Conservation (phyloP, 176 grass and related monocot species). For the Rhipidocladum racemiflorum region DNA sequence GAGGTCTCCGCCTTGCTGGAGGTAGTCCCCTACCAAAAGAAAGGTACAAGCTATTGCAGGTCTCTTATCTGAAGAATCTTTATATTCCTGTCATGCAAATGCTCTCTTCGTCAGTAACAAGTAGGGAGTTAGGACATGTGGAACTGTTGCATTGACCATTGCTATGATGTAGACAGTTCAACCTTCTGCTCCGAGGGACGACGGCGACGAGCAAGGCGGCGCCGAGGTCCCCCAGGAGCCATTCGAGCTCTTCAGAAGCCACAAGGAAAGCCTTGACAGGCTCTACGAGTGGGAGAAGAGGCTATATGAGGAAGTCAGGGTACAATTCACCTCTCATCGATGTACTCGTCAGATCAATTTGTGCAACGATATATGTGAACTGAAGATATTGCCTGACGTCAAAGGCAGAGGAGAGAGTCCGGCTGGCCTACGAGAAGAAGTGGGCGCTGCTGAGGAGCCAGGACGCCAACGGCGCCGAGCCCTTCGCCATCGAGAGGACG, state of each 20-base stretch:
- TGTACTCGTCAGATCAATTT: not conserved
- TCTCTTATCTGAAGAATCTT: not conserved
- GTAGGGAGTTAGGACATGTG: not conserved
- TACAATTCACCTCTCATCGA: conserved; percentile 1
- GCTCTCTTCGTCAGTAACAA: not conserved
- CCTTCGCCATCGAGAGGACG: conserved; percentile 64
- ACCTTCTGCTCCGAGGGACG: conserved; percentile 20
- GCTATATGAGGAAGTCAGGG: conserved; percentile 86
- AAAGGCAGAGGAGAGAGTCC: conserved; percentile 64
- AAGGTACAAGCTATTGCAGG: conserved; percentile 22
- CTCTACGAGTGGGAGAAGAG: conserved; percentile 93
- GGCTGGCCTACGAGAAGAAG: conserved; percentile 81
- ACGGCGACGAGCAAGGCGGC: conserved; percentile 30
- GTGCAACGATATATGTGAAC: not conserved
- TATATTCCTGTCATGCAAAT: not conserved
- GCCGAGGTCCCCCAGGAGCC: conserved; percentile 53
- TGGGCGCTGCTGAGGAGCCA: conserved; percentile 62
- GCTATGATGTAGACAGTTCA: conserved; percentile 40
- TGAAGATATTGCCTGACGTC: not conserved
- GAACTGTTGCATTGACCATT: conserved; percentile 12
- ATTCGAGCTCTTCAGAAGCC: conserved; percentile 73
- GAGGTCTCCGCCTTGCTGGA: conserved; percentile 70
- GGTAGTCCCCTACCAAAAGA: conserved; percentile 46
- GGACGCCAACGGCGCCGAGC: conserved; percentile 73
- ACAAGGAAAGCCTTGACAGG: conserved; percentile 77